These are phyloP conservation scores for Euryodendron excelsum DNA, from an alignment of 148 eudicot species.

Conservation along the genomic window DNA sequence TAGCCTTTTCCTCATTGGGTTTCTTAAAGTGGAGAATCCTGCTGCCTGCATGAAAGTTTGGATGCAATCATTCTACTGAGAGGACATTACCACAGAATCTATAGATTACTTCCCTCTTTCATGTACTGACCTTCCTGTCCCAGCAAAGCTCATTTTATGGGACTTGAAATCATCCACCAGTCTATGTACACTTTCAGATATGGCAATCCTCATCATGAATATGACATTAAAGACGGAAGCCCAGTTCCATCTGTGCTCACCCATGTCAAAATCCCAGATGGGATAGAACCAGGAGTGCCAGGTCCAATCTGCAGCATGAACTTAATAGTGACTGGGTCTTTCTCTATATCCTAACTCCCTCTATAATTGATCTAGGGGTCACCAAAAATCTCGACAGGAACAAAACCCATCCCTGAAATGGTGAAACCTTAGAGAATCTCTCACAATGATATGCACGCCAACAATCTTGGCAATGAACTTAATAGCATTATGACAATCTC, in stretches of 20 bases:
- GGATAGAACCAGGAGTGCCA: too few relatives aligned
- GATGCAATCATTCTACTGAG: too few relatives aligned
- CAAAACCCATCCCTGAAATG: conserved; percentile 70
- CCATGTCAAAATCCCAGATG: too few relatives aligned
- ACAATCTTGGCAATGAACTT: conserved; percentile 62
- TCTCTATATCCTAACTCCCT: neutral
- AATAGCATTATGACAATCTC: conserved; percentile 80
- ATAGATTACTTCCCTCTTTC: too few relatives aligned
- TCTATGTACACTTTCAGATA: neutral
- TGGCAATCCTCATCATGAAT: neutral
- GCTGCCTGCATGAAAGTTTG: too few relatives aligned
- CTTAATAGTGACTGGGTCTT: neutral
- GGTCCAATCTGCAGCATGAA: too few relatives aligned
- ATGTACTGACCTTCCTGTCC: neutral
- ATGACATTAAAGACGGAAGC: too few relatives aligned
- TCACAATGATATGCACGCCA: conserved; percentile 57
- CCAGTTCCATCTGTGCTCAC: too few relatives aligned
- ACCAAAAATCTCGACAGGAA: conserved; percentile 83
- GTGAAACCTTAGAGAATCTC: conserved; percentile 87
- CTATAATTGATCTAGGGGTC: conserved; percentile 6
- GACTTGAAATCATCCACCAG: neutral
- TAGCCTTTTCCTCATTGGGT: too few relatives aligned
- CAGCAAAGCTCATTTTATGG: neutral
- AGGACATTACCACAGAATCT: too few relatives aligned
- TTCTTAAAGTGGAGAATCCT: too few relatives aligned